Evolutionary conservation across 495 filamentous ascomycete species (phyloP), one percentile per base, ranked within the genome.

Genomic region (Penicillium odoratum): DNA sequence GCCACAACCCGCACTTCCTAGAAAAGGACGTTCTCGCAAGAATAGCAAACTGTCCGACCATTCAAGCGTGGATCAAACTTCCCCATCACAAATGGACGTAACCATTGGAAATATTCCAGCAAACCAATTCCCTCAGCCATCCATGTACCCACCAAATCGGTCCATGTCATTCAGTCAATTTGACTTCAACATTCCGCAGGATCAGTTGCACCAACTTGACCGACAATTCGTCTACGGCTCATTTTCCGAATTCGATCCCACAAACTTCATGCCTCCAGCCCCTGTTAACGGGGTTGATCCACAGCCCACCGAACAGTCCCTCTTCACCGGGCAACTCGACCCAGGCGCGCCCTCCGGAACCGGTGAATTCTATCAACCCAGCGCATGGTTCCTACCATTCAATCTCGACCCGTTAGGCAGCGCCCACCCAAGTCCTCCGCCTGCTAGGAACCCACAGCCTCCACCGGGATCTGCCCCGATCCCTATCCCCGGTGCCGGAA

Each of bases 301-400:
- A 5, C 69, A 60, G 15, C 34, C 29, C 16, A 51, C 70, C 36
- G 64, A 63, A 38, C 61, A 65, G 13, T 51, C 68, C 18, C 62
- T 78, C 7, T 78, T 73, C 56, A 65, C 70, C 1, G 68, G 69
- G 25, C 72, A 78, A 16, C 59, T 76, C 0, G 74, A 78, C 34
- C 72, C 74, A 29, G 65, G 69, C 42, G 73, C 74, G 0, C 75
- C 75, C 0, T 70, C 75, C 3, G 75, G 74, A 9, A 67, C 69
- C 1, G 74, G 71, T 45, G 76, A 78, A 47, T 77, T 67, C 62
- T 74, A 76, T 60, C 77, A 81, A 43, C 74, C 88, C 2, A 91
- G 86, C 53, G 91, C 92, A 25, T 97, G 93, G 93, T 96, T 96
- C 72, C 85, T 96, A 76, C 93, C 93, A 3, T 97, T 96, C 75